A percentile compares a stretch with the other conserved stretches of the same genome.
These are phyloP conservation scores for Talaromyces sp. DNA, from an alignment of 2,329 filamentous ascomycete species.

Conservation along the genomic window DNA sequence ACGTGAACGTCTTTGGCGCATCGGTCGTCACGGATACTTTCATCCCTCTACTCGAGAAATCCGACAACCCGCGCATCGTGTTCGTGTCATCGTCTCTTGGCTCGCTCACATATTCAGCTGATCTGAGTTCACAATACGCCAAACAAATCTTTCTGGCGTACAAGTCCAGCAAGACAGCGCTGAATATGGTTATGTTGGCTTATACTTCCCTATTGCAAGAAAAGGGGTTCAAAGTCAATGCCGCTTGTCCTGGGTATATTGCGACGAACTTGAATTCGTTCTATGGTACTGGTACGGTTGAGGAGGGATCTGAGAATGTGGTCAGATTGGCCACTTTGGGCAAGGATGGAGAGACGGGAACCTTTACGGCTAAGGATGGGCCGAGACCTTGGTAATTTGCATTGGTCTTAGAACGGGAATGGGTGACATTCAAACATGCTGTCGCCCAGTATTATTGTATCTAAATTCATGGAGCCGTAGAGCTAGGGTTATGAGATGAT, in stretches of 20 bases:
- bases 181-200: constrained; percentile 47
- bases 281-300: constrained; percentile 6
- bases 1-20: constrained; percentile 33
- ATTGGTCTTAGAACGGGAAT: not conserved
- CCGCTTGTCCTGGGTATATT: constrained; percentile 27
- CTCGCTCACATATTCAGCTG: constrained; percentile 23
- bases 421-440: not conserved
- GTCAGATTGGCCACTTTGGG: constrained; percentile 24
- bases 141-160: constrained; percentile 32
- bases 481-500: not conserved
- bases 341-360: constrained; percentile 24
- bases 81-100: constrained; percentile 30
- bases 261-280: constrained; percentile 23
- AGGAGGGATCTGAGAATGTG: constrained; percentile 24
- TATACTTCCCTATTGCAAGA: constrained; percentile 41
- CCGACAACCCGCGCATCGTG: constrained; percentile 27
- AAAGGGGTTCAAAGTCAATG: constrained; percentile 32
- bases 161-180: constrained; percentile 44
- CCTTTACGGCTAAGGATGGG: constrained; percentile 25
- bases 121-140: constrained; percentile 22
- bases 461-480: not conserved
- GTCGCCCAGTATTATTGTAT: not conserved
- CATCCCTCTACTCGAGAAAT: constrained; percentile 28
- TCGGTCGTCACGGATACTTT: constrained; percentile 30
- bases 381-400: constrained; percentile 23